Conservation (phyloP, 1,284 basidiomycete genomes). For the Trichosporon sp. region DNA sequence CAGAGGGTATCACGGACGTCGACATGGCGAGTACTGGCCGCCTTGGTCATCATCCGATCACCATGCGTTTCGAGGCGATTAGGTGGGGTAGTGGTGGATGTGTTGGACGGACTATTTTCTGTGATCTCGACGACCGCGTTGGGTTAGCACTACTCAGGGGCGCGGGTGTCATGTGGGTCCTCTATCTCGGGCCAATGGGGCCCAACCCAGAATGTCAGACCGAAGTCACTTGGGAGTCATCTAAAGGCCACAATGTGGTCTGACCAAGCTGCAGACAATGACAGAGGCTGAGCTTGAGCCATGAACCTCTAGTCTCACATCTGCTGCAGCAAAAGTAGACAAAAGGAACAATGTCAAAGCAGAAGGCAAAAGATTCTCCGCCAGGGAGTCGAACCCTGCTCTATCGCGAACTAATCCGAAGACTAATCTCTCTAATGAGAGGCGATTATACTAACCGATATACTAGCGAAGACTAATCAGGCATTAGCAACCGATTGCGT, state of each 20-base stretch:
- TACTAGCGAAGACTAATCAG: not conserved
- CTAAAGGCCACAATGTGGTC: not conserved
- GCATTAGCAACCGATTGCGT: not conserved
- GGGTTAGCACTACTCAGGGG: not conserved
- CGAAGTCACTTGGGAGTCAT: not conserved
- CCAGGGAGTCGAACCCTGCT: slow-evolving; percentile 6
- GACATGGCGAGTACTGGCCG: not conserved
- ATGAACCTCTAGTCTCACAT: not conserved
- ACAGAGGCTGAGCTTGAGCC: not conserved
- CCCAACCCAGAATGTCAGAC: not conserved
- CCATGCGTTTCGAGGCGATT: not conserved
- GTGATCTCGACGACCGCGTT: not conserved
- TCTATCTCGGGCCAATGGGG: not conserved
- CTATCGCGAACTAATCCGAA: not conserved
- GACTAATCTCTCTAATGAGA: not conserved
- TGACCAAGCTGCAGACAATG: too few relatives aligned
- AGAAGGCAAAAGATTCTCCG: not conserved
- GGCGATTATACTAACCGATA: slow-evolving; percentile 7
- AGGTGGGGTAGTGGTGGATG: not conserved
- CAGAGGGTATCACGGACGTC: not conserved
- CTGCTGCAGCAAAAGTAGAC: not conserved
- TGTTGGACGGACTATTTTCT: not conserved
- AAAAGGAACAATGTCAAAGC: not conserved
- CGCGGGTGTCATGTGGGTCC: not conserved
- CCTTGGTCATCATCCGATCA: not conserved